phyloP scores from a whole-genome alignment of 768 basidiomycete species.

The Rubroboletus satanas region DNA sequence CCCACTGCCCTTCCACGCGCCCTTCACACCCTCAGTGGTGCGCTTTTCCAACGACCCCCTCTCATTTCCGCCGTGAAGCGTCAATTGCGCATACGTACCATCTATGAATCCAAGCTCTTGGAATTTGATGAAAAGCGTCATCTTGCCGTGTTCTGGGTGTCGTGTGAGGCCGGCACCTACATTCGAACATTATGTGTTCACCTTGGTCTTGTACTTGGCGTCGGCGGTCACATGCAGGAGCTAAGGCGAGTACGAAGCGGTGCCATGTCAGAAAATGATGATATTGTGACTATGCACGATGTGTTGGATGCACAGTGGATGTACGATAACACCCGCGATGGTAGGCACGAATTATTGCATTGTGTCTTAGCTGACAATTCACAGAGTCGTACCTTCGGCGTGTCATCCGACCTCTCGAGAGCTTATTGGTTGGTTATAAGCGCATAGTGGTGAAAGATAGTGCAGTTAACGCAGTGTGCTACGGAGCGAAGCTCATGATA shows the following conservation, averaged over 20 bases:
- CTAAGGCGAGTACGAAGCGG: slow-evolving; percentile 91
- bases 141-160: slow-evolving; percentile 96
- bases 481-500: slow-evolving; percentile 99
- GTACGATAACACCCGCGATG: slow-evolving; percentile 96
- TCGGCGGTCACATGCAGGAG: slow-evolving; percentile 99
- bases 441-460: slow-evolving; percentile 99
- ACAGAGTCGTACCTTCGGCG: slow-evolving; percentile 94
- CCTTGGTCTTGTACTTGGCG: slow-evolving; percentile 88
- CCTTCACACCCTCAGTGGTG: slow-evolving; percentile 94
- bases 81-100: slow-evolving; percentile 94
- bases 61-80: slow-evolving; percentile 99
- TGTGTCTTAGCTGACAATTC: slow-evolving; percentile 12
- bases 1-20: slow-evolving; percentile 88
- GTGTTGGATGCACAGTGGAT: slow-evolving; percentile 98
- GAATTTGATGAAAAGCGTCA: slow-evolving; percentile 98
- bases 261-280: slow-evolving; percentile 96
- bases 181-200: slow-evolving; percentile 97
- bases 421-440: slow-evolving; percentile 92
- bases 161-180: slow-evolving; percentile 96
- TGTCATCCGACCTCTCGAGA: slow-evolving; percentile 91
- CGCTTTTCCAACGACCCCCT: slow-evolving; percentile 97
- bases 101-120: slow-evolving; percentile 91
- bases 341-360: slow-evolving; percentile 39
- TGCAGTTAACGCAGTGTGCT: slow-evolving; percentile 98
- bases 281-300: slow-evolving; percentile 99